phyloP scores from a whole-genome alignment of 2,329 filamentous ascomycete species.

The Calonectria pauciramosa region DNA sequence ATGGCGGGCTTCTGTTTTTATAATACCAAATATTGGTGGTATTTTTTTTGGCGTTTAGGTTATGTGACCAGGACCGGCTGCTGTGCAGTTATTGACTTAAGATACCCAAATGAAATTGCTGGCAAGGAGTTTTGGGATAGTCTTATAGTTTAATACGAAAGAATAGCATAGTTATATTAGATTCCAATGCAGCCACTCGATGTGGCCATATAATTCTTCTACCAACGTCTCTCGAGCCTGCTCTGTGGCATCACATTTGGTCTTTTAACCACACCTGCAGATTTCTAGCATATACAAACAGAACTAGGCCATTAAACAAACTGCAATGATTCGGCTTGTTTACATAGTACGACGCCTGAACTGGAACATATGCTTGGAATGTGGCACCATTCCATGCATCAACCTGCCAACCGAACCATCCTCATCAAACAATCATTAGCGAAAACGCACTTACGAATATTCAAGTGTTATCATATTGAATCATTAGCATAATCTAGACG shows the following conservation, averaged over 20 bases:
- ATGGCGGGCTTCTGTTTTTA: neutral
- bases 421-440: neutral
- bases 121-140: conserved; percentile 3
- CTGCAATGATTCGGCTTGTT: neutral
- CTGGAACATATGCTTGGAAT: neutral
- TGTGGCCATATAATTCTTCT: neutral
- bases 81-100: conserved; percentile 11
- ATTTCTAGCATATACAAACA: neutral
- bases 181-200: neutral
- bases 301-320: neutral
- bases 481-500: neutral
- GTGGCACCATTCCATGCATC: neutral
- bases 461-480: neutral
- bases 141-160: neutral
- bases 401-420: neutral
- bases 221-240: neutral
- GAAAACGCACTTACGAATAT: neutral
- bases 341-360: neutral
- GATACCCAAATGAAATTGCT: conserved; percentile 12
- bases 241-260: neutral
- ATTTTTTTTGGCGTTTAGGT: neutral
- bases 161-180: conserved; percentile 10
- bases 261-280: neutral
- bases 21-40: neutral
- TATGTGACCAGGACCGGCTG: neutral